Conservation (phyloP, 495 filamentous ascomycete genomes). For the Lophium mytilinum region DNA sequence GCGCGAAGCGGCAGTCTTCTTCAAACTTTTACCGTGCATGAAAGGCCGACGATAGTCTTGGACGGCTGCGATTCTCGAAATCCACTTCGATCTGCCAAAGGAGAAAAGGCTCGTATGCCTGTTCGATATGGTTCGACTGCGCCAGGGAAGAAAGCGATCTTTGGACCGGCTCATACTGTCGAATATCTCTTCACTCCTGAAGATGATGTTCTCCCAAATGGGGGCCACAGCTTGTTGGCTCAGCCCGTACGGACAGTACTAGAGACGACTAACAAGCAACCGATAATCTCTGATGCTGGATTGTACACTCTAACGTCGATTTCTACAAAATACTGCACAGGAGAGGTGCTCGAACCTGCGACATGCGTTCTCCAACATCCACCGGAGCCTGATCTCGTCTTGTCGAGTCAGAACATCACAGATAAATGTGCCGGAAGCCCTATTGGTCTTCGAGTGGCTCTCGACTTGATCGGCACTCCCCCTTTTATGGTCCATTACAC, state of each 20-base stretch:
- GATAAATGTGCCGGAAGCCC: conserved; percentile 93
- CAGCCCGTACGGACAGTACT: conserved; percentile 45
- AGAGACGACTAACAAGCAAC: conserved; percentile 34
- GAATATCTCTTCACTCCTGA: conserved; percentile 63
- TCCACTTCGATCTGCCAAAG: conserved; percentile 75
- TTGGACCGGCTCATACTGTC: conserved; percentile 49
- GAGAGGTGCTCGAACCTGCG: conserved; percentile 84
- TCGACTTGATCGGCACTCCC: conserved; percentile 83
- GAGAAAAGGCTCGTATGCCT: conserved; percentile 59
- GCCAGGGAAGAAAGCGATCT: conserved; percentile 43
- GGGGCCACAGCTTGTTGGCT: conserved; percentile 52
- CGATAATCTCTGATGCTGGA: conserved; percentile 64
- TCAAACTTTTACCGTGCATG: conserved; percentile 75
- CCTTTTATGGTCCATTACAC: conserved; percentile 74
- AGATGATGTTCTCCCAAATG: conserved; percentile 52
- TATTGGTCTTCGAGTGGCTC: conserved; percentile 76
- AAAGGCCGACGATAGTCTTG: conserved; percentile 67
- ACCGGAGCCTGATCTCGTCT: conserved; percentile 68
- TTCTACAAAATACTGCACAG: conserved; percentile 68
- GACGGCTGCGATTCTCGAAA: conserved; percentile 65
- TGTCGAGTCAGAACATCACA: conserved; percentile 69
- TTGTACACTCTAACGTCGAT: conserved; percentile 77
- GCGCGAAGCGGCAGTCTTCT: conserved; percentile 55
- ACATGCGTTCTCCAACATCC: conserved; percentile 86
- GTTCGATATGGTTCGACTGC: conserved; percentile 53